Evolutionary conservation across 140 eudicot species (phyloP).

Genomic region (Cichorium intybus): DNA sequence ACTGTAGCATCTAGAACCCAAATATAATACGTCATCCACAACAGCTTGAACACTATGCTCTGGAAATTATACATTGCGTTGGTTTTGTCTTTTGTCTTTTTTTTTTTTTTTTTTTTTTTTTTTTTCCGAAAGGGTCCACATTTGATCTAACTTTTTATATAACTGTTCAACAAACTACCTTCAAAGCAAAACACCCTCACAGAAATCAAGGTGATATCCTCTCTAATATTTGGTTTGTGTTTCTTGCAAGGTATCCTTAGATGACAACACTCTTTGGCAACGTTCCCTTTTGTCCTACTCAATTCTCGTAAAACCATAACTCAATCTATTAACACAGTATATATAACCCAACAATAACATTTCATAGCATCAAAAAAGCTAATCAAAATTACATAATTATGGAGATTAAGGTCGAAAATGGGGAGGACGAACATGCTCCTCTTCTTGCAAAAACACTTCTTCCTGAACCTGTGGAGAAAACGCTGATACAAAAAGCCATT

Average conservation of each 20-base stretch:
- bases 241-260: slow-evolving; percentile 69
- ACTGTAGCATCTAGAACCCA: too few species aligned
- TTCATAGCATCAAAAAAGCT: background rate
- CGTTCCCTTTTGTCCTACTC: slow-evolving; percentile 51
- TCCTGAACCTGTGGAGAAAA: slow-evolving; percentile 57
- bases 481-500: slow-evolving; percentile 68
- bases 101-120: too few species aligned
- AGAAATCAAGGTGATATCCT: background rate
- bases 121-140: too few species aligned
- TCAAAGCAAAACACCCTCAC: background rate
- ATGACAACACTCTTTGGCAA: slow-evolving; percentile 17
- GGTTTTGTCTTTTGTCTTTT: too few species aligned
- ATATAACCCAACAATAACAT: background rate
- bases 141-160: too few species aligned
- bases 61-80: too few species aligned
- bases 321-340: slow-evolving; percentile 32
- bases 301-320: slow-evolving; percentile 8
- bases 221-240: slow-evolving; percentile 36
- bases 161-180: background rate
- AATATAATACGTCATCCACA: too few species aligned
- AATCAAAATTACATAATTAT: slow-evolving; percentile 18
- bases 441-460: slow-evolving; percentile 39
- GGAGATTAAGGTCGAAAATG: slow-evolving; percentile 53
- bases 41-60: too few species aligned
- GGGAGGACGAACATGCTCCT: slow-evolving; percentile 36